These are phyloP conservation scores for Chlamydomonas incerta DNA, from an alignment of 139 green algal genomes.

Conservation along the genomic window DNA sequence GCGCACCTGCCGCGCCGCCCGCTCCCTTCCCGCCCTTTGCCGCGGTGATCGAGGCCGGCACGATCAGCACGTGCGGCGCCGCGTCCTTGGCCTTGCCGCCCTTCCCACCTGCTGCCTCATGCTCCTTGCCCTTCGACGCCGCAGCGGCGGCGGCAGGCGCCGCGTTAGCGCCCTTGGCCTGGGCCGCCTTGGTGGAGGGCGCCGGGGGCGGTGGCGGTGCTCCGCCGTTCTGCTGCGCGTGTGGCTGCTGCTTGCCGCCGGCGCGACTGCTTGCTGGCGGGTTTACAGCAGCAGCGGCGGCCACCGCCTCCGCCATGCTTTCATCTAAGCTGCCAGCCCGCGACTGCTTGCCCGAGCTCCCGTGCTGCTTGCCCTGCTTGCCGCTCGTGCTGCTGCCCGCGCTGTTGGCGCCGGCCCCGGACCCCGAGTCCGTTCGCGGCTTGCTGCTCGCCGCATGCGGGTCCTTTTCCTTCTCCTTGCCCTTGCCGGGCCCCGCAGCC, in stretches of 20 bases:
- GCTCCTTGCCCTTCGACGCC: slow-evolving; percentile 3
- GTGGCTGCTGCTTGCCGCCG: slow-evolving; percentile 14
- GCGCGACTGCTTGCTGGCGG: background rate
- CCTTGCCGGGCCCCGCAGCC: background rate
- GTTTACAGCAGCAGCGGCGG: background rate
- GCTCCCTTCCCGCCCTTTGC: slow-evolving; percentile 17
- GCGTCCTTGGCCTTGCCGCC: slow-evolving; percentile 15
- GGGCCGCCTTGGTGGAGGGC: background rate
- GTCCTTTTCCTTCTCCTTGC: background rate
- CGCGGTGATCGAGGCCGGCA: too few species aligned
- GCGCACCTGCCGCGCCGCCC: background rate
- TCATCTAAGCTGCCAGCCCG: slow-evolving; percentile 26
- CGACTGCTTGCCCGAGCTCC: background rate
- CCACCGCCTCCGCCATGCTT: background rate
- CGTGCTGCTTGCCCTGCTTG: slow-evolving; percentile 27
- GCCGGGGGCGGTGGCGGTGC: background rate
- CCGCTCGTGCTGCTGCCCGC: background rate
- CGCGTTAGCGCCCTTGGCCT: background rate
- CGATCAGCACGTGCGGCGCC: background rate
- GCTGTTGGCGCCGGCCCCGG: background rate
- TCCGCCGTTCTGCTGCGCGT: slow-evolving; percentile 25
- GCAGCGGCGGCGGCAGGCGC: background rate
- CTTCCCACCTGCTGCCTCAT: background rate
- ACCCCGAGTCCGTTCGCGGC: too few species aligned
- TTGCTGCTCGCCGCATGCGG: too few species aligned